Conservation (phyloP, 2,329 filamentous ascomycete genomes). For the Claviceps sp. region DNA sequence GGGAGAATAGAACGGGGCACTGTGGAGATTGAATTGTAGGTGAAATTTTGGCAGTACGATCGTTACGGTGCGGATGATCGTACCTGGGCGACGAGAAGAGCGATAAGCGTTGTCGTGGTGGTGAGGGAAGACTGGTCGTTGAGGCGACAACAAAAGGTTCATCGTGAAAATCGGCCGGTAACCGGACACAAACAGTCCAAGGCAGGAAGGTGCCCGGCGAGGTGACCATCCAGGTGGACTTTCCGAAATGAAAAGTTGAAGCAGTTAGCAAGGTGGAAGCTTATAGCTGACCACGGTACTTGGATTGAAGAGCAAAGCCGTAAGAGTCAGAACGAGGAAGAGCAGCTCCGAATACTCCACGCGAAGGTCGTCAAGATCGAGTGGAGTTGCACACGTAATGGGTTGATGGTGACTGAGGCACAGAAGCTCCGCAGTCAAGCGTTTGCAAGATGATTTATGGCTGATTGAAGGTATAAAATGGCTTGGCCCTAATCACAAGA, state of each 20-base stretch:
- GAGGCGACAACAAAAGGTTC: constrained; percentile 49
- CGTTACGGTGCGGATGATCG: constrained; percentile 15
- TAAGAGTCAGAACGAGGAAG: no score
- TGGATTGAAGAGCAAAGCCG: no score
- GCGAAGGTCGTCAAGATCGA: no score
- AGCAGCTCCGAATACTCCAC: no score
- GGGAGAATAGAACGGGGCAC: not conserved
- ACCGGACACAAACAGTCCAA: not conserved
- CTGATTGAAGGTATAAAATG: no score
- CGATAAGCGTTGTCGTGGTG: constrained; percentile 42
- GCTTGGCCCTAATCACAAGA: no score
- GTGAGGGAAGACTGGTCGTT: constrained; percentile 45
- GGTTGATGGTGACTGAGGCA: no score
- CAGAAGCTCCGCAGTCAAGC: no score
- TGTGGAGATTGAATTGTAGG: not conserved
- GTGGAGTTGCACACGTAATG: no score
- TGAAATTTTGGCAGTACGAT: not conserved
- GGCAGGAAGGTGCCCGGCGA: not conserved
- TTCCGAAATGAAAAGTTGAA: not conserved
- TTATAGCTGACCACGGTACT: not conserved
- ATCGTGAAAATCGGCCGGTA: constrained; percentile 25
- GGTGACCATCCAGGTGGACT: not conserved
- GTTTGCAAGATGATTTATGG: no score
- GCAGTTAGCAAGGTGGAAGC: not conserved
- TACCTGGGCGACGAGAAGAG: constrained; percentile 43